Evolutionary conservation across 257 asterid genomes (phyloP), one percentile per base, ranked within the genome.

Genomic region (Capsicum pubescens): DNA sequence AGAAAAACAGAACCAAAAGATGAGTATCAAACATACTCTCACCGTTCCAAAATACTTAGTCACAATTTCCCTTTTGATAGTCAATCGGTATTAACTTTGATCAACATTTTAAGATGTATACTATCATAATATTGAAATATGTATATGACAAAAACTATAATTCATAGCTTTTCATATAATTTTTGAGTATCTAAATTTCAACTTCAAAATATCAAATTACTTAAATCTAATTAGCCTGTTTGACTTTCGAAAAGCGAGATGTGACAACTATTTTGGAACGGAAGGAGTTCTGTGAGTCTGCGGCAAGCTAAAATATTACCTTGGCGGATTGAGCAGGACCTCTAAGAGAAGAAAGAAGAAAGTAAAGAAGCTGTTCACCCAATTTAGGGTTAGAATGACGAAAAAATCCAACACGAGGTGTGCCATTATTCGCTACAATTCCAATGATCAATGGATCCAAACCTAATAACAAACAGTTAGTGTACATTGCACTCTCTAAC

Each of bases 401-500:
- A 87, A 97, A 97, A 1, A 95, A 90, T 8, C 99, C 99, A 56
- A 92, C 95, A 80, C 97, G 94, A 81, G 96, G 97, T 7, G 95
- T 86, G 82, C 97, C 97, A 89, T 86, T 94, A 92, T 89, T 93
- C 17, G 97, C 91, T 72, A 97, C 99, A 88, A 93, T 87, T 26
- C 99, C 99, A 80, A 95, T 94, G 84, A 95, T 86, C 83, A 86
- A 89, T 89, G 99, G 99, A 97, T 97, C 99, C 93, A 95, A 82
- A 15, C 98, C 99, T 59, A 97, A 90, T 83, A 97, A 81, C 95
- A 97, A 90, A 87, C 99, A 97, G 91, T 95, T 97, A 11, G 99
- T 97, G 92, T 97, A 94, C 99, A 97, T 95, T 93, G 99, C 99
- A 87, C 97, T 97, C 93, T 97, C 99, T 71, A 97, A 94, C 95